phyloP scores from a whole-genome alignment of 306 rosid genomes.

The Vicia sativa region DNA sequence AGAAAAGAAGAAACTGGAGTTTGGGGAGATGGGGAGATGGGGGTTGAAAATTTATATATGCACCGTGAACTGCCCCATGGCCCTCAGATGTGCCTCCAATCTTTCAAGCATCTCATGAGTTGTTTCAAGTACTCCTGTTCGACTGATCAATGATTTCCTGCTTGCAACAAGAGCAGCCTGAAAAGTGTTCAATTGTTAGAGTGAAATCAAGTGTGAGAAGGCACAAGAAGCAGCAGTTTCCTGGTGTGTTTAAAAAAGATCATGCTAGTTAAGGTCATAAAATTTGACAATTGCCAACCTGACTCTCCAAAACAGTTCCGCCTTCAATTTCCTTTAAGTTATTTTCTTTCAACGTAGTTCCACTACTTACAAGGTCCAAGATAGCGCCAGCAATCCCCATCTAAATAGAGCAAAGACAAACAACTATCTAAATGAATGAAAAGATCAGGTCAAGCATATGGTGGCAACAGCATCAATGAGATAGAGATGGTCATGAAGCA shows the following conservation, averaged over 20 bases:
- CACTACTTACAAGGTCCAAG: conserved; percentile 96
- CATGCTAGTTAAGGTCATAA: conserved; percentile 26
- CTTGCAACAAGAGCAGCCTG: conserved; percentile 95
- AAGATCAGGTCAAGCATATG: conserved; percentile 27
- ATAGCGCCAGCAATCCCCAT: conserved; percentile 98
- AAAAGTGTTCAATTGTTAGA: conserved; percentile 42
- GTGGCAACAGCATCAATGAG: conserved; percentile 14
- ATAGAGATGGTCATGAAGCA: conserved; percentile 6
- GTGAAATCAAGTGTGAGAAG: conserved; percentile 33
- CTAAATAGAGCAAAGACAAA: conserved; percentile 48
- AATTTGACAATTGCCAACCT: conserved; percentile 55
- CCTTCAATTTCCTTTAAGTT: conserved; percentile 92
- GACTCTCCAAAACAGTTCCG: conserved; percentile 80
- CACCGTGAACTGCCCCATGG: conserved; percentile 84
- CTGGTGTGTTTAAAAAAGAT: conserved; percentile 11
- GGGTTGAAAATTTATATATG: conserved; percentile 28
- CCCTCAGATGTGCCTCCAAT: conserved; percentile 90
- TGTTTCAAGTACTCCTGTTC: conserved; percentile 79
- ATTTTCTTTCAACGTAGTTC: conserved; percentile 83
- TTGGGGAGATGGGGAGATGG: neutral
- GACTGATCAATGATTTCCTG: conserved; percentile 65
- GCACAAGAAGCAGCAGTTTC: conserved; percentile 32
- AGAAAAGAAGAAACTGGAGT: conserved; percentile 1
- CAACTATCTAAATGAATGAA: conserved; percentile 12
- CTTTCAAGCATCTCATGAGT: conserved; percentile 96